phyloP scores from a whole-genome alignment of 2,329 filamentous ascomycete genomes.

The Colletotrichum sp. region DNA sequence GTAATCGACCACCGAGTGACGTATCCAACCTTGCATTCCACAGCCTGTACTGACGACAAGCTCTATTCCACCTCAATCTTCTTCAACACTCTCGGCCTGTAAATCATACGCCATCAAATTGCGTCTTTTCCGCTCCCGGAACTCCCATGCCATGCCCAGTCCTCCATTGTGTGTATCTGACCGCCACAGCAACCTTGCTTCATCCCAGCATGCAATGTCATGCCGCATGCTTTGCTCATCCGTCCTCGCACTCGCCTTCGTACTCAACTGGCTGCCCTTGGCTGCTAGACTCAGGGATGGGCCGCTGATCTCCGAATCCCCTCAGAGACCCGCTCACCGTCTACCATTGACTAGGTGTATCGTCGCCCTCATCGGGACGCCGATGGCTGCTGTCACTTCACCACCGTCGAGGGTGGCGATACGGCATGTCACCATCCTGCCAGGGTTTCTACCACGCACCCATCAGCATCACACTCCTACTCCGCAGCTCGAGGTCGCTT shows the following conservation, averaged over 20 bases:
- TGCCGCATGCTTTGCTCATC: background rate
- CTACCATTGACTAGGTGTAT: background rate
- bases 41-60: background rate
- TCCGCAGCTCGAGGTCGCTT: background rate
- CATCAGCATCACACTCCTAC: background rate
- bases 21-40: background rate
- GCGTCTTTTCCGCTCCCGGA: background rate
- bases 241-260: background rate
- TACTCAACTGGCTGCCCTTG: background rate
- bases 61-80: background rate
- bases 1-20: background rate
- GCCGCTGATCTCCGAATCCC: slow-evolving; percentile 17
- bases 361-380: background rate
- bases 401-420: background rate
- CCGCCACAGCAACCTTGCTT: background rate
- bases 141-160: background rate
- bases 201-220: background rate
- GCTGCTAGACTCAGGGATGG: background rate
- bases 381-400: background rate
- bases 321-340: background rate
- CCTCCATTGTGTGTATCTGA: background rate
- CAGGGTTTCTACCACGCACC: background rate
- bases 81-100: background rate
- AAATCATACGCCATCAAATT: background rate
- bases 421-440: slow-evolving; percentile 7